Conservation (phyloP, 2,329 filamentous ascomycete genomes). For the Colletotrichum tofieldiae region DNA sequence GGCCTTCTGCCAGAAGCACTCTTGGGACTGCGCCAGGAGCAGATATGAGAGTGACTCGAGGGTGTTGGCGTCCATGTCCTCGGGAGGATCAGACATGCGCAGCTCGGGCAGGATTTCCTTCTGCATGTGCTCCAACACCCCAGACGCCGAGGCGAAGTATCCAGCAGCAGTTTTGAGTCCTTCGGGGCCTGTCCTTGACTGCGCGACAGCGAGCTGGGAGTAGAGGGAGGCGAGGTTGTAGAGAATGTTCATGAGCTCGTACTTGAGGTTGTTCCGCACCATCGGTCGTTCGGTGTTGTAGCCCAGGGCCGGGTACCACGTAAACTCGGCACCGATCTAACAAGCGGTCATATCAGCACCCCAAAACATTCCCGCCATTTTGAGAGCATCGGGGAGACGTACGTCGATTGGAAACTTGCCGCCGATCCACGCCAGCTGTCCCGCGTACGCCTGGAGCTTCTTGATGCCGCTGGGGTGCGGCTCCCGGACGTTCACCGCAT, state of each 20-base stretch:
- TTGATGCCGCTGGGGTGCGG: constrained; percentile 88
- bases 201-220: constrained; percentile 88
- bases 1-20: constrained; percentile 98
- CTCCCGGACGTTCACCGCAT: constrained; percentile 91
- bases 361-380: background rate
- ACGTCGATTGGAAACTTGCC: constrained; percentile 98
- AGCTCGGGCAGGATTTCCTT: constrained; percentile 85
- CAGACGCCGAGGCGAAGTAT: constrained; percentile 90
- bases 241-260: constrained; percentile 92
- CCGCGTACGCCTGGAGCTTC: constrained; percentile 92
- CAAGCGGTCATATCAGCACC: background rate
- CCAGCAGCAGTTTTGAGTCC: constrained; percentile 91
- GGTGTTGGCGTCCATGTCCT: constrained; percentile 95
- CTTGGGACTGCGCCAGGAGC: constrained; percentile 92
- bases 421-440: constrained; percentile 91
- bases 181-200: constrained; percentile 83
- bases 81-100: constrained; percentile 84
- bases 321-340: constrained; percentile 93
- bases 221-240: constrained; percentile 96
- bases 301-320: constrained; percentile 94
- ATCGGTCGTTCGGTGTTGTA: constrained; percentile 86
- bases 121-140: constrained; percentile 85
- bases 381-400: constrained; percentile 48
- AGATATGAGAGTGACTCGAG: constrained; percentile 87
- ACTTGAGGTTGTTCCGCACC: constrained; percentile 77